phyloP scores from a whole-genome alignment of 257 asterid species.

The Fraxinus cuspidata region DNA sequence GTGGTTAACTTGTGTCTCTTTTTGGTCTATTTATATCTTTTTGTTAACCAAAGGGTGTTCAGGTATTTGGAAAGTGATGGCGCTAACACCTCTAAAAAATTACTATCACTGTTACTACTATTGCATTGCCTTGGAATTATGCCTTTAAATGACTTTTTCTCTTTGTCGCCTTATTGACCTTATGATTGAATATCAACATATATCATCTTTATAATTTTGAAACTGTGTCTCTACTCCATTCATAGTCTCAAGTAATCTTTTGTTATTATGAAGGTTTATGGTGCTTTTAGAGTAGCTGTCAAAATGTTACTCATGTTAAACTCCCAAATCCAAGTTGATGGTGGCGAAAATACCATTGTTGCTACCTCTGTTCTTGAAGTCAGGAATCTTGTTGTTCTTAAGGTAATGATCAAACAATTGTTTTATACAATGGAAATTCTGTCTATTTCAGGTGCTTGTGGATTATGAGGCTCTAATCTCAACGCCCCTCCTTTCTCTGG shows the following conservation, averaged over 20 bases:
- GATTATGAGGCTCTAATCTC: conserved; percentile 17
- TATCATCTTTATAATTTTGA: conserved; percentile 4
- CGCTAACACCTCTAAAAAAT: background rate
- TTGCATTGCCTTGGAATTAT: background rate
- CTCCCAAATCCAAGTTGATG: conserved; percentile 84
- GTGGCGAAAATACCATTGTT: conserved; percentile 74
- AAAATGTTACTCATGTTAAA: conserved; percentile 96
- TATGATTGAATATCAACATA: background rate
- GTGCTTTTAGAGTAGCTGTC: conserved; percentile 87
- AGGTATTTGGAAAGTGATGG: background rate
- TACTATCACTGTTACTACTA: background rate
- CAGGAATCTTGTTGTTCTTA: conserved; percentile 94
- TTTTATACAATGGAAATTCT: conserved; percentile 8
- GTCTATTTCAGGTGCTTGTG: conserved; percentile 21
- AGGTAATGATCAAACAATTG: conserved; percentile 47
- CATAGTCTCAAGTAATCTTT: conserved; percentile 2
- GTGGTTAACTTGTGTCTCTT: background rate
- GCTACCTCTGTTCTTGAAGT: conserved; percentile 90
- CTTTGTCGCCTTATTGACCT: background rate
- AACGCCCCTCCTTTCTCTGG: conserved; percentile 26
- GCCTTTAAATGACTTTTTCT: background rate
- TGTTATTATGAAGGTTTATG: conserved; percentile 64
- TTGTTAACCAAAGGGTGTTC: background rate
- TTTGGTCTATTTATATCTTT: background rate
- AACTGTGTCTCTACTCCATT: conserved; percentile 12